These are phyloP conservation scores for Austroboletus niveus DNA, from an alignment of 1,284 basidiomycete genomes.

Conservation along the genomic window DNA sequence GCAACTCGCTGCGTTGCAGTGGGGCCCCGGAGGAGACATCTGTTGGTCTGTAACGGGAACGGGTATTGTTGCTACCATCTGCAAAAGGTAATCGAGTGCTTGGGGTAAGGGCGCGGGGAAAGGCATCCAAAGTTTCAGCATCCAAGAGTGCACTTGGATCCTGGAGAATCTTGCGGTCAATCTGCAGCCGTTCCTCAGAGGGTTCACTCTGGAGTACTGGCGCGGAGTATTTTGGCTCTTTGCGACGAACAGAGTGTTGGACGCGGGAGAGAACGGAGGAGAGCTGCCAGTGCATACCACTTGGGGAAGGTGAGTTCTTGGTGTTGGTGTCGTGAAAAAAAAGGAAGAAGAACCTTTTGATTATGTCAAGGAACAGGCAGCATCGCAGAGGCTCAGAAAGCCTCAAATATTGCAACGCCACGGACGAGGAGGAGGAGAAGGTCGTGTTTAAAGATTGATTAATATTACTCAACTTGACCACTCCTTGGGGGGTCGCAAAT, in stretches of 20 bases:
- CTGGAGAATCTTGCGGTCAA: constrained; percentile 29
- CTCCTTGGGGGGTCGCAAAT: constrained; percentile 21
- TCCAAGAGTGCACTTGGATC: constrained; percentile 31
- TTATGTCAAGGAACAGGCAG: background rate
- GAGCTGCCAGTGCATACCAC: constrained; percentile 30
- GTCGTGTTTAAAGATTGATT: background rate
- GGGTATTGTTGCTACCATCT: constrained; percentile 4
- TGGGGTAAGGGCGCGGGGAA: constrained; percentile 29
- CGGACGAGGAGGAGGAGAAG: background rate
- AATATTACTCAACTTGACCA: constrained; percentile 12
- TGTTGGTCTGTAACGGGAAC: constrained; percentile 4
- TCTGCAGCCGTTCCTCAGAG: constrained; percentile 8
- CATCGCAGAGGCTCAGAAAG: constrained; percentile 11
- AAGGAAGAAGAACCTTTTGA: too few species aligned
- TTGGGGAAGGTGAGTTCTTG: background rate
- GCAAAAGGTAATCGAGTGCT: constrained; percentile 24
- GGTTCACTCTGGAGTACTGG: background rate
- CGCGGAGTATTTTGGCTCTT: constrained; percentile 8
- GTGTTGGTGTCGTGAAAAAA: too few species aligned
- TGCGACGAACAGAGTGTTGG: constrained; percentile 31
- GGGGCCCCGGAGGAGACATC: constrained; percentile 1
- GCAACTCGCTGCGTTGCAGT: constrained; percentile 3
- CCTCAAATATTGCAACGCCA: background rate
- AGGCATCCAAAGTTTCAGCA: constrained; percentile 1
- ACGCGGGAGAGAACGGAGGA: constrained; percentile 39